Evolutionary conservation across 495 filamentous ascomycete species (phyloP).

Genomic region (Trichoderma reesei): DNA sequence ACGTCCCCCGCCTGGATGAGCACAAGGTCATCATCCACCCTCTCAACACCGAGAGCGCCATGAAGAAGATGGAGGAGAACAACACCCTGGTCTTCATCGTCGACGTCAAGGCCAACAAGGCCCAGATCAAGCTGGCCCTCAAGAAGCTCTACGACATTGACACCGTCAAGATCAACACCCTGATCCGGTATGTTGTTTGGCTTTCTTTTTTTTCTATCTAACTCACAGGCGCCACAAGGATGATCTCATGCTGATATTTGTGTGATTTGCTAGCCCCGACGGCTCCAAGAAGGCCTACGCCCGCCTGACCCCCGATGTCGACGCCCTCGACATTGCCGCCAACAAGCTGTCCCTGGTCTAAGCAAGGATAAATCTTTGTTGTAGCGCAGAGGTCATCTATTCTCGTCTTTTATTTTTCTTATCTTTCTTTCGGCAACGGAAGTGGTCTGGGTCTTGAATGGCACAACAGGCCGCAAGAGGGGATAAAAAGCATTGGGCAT

Average conservation of each 20-base stretch:
- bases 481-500: constrained; percentile 10
- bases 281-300: constrained; percentile 98
- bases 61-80: constrained; percentile 99
- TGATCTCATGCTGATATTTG: too few relatives aligned
- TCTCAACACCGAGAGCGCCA: constrained; percentile 95
- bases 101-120: constrained; percentile 97
- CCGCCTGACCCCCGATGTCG: constrained; percentile 87
- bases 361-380: constrained; percentile 19
- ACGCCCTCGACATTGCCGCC: constrained; percentile 97
- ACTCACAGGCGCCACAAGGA: too few relatives aligned
- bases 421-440: neutral
- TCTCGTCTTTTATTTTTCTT: neutral
- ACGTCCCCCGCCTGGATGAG: constrained; percentile 83
- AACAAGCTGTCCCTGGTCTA: constrained; percentile 98
- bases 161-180: constrained; percentile 95
- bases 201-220: neutral
- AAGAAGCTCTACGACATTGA: constrained; percentile 99
- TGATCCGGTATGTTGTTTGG: constrained; percentile 65
- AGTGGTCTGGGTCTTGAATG: constrained; percentile 11
- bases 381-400: constrained; percentile 10
- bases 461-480: constrained; percentile 15
- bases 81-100: constrained; percentile 99
- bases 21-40: constrained; percentile 76
- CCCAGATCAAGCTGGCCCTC: constrained; percentile 94
- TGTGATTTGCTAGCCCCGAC: constrained; percentile 69